phyloP scores from a whole-genome alignment of 140 eudicot genomes.

The Flaveria floridana region DNA sequence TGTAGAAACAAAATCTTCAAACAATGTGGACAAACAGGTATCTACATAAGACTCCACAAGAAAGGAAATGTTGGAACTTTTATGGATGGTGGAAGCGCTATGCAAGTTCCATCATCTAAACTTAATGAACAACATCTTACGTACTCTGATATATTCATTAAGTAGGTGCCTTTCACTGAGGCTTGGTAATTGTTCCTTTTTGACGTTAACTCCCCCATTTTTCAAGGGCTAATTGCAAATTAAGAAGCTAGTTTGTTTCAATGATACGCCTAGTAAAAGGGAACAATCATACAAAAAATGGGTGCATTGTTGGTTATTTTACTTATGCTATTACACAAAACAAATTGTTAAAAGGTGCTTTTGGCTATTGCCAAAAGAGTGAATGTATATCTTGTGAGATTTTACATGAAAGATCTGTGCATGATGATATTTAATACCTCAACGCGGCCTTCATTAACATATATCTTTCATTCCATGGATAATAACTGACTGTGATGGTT shows the following conservation, averaged over 20 bases:
- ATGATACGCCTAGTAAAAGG: neutral
- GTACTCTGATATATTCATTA: too few relatives aligned
- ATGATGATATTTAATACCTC: neutral
- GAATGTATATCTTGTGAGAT: neutral
- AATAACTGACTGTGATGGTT: neutral
- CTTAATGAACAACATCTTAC: too few relatives aligned
- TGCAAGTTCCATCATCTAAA: too few relatives aligned
- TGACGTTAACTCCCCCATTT: neutral
- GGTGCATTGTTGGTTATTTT: neutral
- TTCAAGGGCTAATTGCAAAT: neutral
- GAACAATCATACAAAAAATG: neutral
- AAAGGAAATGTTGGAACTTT: neutral
- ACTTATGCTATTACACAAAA: neutral
- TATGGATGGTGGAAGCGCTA: too few relatives aligned
- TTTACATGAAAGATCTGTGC: constrained; percentile 4
- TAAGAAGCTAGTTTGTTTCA: neutral
- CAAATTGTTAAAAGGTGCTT: neutral
- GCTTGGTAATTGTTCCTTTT: neutral
- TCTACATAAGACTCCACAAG: neutral
- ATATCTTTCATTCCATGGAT: neutral
- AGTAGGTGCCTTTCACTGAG: too few relatives aligned
- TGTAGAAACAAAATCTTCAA: neutral
- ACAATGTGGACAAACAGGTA: neutral
- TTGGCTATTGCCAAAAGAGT: neutral
- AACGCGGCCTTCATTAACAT: neutral